Conservation (phyloP, 345 rosid genomes). For the Isatis tinctoria region DNA sequence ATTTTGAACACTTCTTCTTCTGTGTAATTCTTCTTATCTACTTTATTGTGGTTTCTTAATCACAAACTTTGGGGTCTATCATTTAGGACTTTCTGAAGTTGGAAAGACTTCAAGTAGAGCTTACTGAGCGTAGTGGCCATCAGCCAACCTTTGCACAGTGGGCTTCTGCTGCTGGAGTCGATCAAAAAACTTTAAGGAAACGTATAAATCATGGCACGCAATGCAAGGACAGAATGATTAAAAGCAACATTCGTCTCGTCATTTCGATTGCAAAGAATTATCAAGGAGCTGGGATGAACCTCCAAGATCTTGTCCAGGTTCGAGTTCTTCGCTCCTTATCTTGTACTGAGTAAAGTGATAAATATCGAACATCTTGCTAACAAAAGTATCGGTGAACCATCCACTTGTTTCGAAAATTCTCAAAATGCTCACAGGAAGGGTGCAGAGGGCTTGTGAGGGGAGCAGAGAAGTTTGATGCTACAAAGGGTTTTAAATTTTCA, state of each 20-base stretch:
- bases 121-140: slow-evolving; percentile 61
- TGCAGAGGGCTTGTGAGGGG: slow-evolving; percentile 91
- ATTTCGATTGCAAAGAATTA: slow-evolving; percentile 93
- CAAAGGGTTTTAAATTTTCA: slow-evolving; percentile 94
- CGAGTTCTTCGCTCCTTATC: neutral
- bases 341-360: neutral
- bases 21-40: neutral
- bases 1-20: neutral
- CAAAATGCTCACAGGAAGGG: slow-evolving; percentile 63
- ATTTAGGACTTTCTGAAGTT: slow-evolving; percentile 78
- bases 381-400: neutral
- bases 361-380: neutral
- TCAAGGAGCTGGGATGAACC: slow-evolving; percentile 85
- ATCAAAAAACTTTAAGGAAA: slow-evolving; percentile 60
- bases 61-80: neutral
- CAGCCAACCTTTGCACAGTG: slow-evolving; percentile 75
- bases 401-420: neutral
- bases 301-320: slow-evolving; percentile 98
- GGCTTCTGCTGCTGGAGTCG: slow-evolving; percentile 93
- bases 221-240: slow-evolving; percentile 95
- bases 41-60: slow-evolving; percentile 17
- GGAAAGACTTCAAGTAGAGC: slow-evolving; percentile 74
- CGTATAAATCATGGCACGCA: slow-evolving; percentile 59
- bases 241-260: slow-evolving; percentile 92
- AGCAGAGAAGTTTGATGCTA: slow-evolving; percentile 90